Evolutionary conservation across 2,329 filamentous ascomycete species (phyloP), one percentile per base, ranked within the genome.

Genomic region (Diplocarpon rosae): DNA sequence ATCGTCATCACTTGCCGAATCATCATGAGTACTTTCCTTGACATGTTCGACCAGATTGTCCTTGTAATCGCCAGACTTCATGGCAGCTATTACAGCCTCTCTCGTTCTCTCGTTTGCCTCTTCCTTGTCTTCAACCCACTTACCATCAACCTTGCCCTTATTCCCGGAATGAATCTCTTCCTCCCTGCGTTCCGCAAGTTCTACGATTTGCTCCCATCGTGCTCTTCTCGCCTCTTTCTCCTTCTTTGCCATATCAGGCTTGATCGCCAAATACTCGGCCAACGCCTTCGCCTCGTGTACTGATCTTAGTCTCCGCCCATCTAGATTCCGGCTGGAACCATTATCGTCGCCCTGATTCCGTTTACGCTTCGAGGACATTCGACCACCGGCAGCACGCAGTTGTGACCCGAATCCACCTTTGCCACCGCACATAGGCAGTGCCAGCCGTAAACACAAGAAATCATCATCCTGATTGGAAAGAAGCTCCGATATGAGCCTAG

Each of bases 331-430:
- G 60, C 86, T 95, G 2, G 89, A 95, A 17, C 80, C 89, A 59
- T 93, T 90, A 50, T 87, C 81, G 31, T 94, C 87, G 42, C 78
- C 81, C 56, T 85, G 78, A 45, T 82, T 82, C 59, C 82, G 92
- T 69, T 93, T 93, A 56, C 80, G 78, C 58, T 77, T 76, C n/a
- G 85, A 90, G 2, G 88, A 94, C 92, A 98, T 98, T 68, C 93
- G 90, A 33, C 93, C 92, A 61, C 93, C 92, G 2, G 92, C 92
- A 0, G 93, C 92, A 60, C 93, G 86, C 31, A 98, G 79, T 64
- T 98, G 93, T 1, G 90, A 96, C 43, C 92, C 92, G 62, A 98
- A 98, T 59, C 92, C 92, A 65, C 92, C 92, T 63, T 98, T 98
- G 62, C 93, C 93, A 68, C 93, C 92, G 56, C 83, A 85, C 32